phyloP scores from a whole-genome alignment of 2,329 filamentous ascomycete species.

The Sarocladiaceae sp. region DNA sequence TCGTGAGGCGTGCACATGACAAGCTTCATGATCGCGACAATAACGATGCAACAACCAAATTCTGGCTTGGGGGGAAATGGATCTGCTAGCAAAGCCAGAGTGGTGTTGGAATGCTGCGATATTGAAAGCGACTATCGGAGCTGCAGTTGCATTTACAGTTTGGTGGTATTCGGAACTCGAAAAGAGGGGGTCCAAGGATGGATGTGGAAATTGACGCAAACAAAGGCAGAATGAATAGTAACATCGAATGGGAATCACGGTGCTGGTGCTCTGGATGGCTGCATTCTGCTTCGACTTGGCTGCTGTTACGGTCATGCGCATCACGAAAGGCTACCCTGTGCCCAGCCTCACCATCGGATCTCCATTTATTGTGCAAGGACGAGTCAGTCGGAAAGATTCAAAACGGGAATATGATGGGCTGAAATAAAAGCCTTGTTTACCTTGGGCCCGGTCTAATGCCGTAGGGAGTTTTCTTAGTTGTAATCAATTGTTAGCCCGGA shows the following conservation, averaged over 20 bases:
- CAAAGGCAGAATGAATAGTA: not conserved
- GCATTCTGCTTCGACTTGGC: no score
- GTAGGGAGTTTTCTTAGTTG: not conserved
- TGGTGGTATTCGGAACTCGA: no score
- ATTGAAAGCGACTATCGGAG: not conserved
- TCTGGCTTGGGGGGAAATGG: no score
- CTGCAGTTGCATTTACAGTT: no score
- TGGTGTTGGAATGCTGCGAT: not conserved
- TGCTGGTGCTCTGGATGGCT: not conserved
- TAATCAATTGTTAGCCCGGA: not conserved
- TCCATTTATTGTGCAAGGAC: no score
- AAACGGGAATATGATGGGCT: no score
- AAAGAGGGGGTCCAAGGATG: not conserved
- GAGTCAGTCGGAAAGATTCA: not conserved
- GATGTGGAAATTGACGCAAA: constrained; percentile 3
- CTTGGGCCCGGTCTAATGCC: not conserved
- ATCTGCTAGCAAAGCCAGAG: no score
- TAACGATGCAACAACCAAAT: no score
- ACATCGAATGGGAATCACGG: not conserved
- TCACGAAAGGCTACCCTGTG: not conserved
- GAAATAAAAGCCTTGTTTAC: not conserved
- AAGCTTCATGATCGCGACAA: no score
- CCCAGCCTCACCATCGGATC: not conserved
- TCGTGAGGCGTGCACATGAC: no score
- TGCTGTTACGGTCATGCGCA: no score